phyloP scores from a whole-genome alignment of 805 yeast genomes.

The Cyberlindnera japonica region DNA sequence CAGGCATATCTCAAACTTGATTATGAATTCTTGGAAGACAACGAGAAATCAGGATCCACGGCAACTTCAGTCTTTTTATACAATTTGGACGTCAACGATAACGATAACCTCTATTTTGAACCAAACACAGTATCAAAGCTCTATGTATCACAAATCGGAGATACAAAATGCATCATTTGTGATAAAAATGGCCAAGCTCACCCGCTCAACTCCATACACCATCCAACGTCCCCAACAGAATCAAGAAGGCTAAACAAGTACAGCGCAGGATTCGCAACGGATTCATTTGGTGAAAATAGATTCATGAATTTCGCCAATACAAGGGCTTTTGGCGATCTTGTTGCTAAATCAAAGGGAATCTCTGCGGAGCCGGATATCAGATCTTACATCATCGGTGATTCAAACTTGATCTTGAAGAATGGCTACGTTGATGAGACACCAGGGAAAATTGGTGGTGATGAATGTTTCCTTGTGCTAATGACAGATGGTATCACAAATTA shows the following conservation, averaged over 20 bases:
- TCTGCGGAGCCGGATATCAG: slow-evolving; percentile 89
- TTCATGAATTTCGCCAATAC: slow-evolving; percentile 84
- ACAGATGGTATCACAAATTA: slow-evolving; percentile 86
- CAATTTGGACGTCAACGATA: slow-evolving; percentile 34
- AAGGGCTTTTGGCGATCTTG: slow-evolving; percentile 85
- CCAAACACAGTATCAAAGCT: slow-evolving; percentile 63
- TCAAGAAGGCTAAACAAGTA: slow-evolving; percentile 63
- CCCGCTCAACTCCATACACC: slow-evolving; percentile 75
- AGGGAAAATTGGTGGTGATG: slow-evolving; percentile 64
- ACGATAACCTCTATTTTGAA: slow-evolving; percentile 40
- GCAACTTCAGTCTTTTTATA: slow-evolving; percentile 63
- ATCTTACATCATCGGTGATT: slow-evolving; percentile 65
- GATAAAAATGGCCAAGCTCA: slow-evolving; percentile 80
- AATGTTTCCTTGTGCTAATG: slow-evolving; percentile 75
- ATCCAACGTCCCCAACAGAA: slow-evolving; percentile 81
- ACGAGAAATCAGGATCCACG: slow-evolving; percentile 55
- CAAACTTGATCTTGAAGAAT: slow-evolving; percentile 33
- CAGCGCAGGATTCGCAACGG: slow-evolving; percentile 64
- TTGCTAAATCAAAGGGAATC: slow-evolving; percentile 78
- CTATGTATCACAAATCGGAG: slow-evolving; percentile 88
- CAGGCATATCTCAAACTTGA: slow-evolving; percentile 66
- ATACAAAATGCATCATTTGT: slow-evolving; percentile 81
- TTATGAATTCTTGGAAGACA: slow-evolving; percentile 44
- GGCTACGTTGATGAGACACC: slow-evolving; percentile 24
- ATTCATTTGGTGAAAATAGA: slow-evolving; percentile 90